phyloP scores from a whole-genome alignment of 2,329 filamentous ascomycete genomes.

The Sarocladium oryzae region DNA sequence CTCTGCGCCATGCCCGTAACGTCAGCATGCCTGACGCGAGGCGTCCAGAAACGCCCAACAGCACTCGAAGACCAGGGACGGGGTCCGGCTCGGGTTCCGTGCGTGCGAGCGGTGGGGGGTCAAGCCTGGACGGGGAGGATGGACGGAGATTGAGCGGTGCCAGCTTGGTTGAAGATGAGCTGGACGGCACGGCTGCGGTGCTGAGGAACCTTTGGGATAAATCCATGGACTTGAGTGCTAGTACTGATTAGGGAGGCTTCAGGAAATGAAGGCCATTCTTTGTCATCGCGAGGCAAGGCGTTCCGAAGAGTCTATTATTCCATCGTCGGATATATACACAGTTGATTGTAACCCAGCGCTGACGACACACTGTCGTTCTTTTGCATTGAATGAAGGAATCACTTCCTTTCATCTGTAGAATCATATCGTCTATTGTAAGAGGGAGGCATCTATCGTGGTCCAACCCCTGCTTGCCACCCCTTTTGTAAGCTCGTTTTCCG shows the following conservation, averaged over 20 bases:
- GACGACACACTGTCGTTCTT: too few species aligned
- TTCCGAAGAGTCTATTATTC: not conserved
- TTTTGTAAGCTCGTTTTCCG: not conserved
- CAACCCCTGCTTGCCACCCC: not conserved
- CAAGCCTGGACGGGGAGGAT: constrained; percentile 42
- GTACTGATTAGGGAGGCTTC: constrained; percentile 22
- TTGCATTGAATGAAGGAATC: not conserved
- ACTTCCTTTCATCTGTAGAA: not conserved
- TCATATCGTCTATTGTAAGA: too few species aligned
- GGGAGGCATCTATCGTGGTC: too few species aligned
- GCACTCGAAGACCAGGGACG: constrained; percentile 15
- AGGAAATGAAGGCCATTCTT: not conserved
- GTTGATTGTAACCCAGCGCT: too few species aligned
- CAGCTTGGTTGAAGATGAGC: constrained; percentile 42
- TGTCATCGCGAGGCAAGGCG: not conserved
- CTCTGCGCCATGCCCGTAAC: constrained; percentile 30
- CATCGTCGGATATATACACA: too few species aligned
- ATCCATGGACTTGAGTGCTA: constrained; percentile 50
- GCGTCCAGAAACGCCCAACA: constrained; percentile 23
- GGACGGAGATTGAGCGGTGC: constrained; percentile 40
- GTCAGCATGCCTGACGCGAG: constrained; percentile 30
- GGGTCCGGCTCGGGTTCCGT: constrained; percentile 16
- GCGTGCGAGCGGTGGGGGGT: constrained; percentile 31
- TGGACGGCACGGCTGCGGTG: constrained; percentile 43
- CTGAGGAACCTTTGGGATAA: constrained; percentile 58